Percentiles rank a stretch among this genome's conserved stretches.
Evolutionary conservation across 1,139 yeast genomes (phyloP).

Genomic region (Hemisphaericaspora xylofermentans): DNA sequence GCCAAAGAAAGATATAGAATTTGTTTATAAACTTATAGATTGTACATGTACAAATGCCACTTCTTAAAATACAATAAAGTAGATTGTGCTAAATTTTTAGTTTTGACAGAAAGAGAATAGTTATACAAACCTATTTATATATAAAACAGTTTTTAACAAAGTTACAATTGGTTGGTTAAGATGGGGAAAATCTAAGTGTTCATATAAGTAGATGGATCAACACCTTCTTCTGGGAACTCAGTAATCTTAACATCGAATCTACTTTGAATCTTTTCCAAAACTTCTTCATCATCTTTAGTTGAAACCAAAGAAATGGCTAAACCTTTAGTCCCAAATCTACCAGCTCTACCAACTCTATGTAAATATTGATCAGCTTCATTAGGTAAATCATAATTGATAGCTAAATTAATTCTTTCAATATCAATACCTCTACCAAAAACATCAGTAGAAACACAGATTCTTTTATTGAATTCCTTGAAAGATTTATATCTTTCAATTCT

Average conservation of each 20-base stretch:
- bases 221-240: slow-evolving; percentile 97
- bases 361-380: slow-evolving; percentile 95
- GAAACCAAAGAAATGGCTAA: slow-evolving; percentile 90
- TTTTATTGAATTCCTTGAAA: slow-evolving; percentile 96
- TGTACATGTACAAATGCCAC: slow-evolving; percentile 16
- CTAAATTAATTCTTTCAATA: slow-evolving; percentile 96
- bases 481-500: slow-evolving; percentile 96
- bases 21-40: slow-evolving; percentile 44
- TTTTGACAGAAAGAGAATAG: not conserved
- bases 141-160: not conserved
- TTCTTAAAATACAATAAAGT: not conserved
- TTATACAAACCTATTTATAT: not conserved
- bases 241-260: slow-evolving; percentile 95
- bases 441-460: slow-evolving; percentile 98
- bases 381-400: slow-evolving; percentile 92
- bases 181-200: slow-evolving; percentile 58
- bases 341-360: slow-evolving; percentile 99
- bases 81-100: not conserved
- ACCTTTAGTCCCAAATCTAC: slow-evolving; percentile 99
- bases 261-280: slow-evolving; percentile 89
- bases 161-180: slow-evolving; percentile 2
- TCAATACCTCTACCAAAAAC: slow-evolving; percentile 99
- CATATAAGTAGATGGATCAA: slow-evolving; percentile 97
- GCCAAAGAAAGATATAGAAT: slow-evolving; percentile 40
- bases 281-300: slow-evolving; percentile 83